phyloP scores from a whole-genome alignment of 2,329 filamentous ascomycete species.

The Keithomyces neogunnii region DNA sequence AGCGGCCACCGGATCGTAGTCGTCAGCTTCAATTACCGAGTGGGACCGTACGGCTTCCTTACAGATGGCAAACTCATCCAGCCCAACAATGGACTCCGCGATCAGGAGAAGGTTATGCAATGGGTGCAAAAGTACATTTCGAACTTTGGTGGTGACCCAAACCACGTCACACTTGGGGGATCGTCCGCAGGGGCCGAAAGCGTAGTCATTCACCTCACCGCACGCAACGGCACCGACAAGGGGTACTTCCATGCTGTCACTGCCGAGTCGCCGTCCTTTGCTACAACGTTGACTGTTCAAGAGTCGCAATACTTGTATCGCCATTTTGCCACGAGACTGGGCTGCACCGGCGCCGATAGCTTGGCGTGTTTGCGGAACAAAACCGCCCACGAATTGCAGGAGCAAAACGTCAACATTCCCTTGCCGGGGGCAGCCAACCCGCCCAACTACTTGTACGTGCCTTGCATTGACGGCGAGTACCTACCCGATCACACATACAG shows the following conservation, averaged over 20 bases:
- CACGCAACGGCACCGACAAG: constrained; percentile 39
- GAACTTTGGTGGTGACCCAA: constrained; percentile 60
- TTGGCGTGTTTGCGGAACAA: constrained; percentile 38
- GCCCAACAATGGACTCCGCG: constrained; percentile 61
- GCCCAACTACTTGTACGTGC: constrained; percentile 45
- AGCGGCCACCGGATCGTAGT: constrained; percentile 56
- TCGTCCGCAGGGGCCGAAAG: constrained; percentile 60
- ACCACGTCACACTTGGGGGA: constrained; percentile 60
- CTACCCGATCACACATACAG: constrained; percentile 41
- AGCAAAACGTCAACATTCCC: constrained; percentile 31
- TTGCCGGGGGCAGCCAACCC: constrained; percentile 16
- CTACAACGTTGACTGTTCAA: constrained; percentile 33
- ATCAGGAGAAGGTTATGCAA: constrained; percentile 59
- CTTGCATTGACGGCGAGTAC: constrained; percentile 45
- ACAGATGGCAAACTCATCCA: constrained; percentile 47
- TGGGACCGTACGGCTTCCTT: constrained; percentile 67
- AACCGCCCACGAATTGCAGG: constrained; percentile 31
- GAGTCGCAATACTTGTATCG: constrained; percentile 45
- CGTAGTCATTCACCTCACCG: constrained; percentile 54
- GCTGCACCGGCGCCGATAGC: constrained; percentile 29
- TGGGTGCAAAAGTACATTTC: constrained; percentile 62
- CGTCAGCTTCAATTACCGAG: constrained; percentile 68
- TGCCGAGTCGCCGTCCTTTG: constrained; percentile 44
- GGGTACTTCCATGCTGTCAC: constrained; percentile 43
- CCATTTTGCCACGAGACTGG: constrained; percentile 34